Percentiles rank a stretch among this genome's conserved stretches.
Conservation (phyloP, 352 stramenopile genomes). For the Phytophthora cactorum region DNA sequence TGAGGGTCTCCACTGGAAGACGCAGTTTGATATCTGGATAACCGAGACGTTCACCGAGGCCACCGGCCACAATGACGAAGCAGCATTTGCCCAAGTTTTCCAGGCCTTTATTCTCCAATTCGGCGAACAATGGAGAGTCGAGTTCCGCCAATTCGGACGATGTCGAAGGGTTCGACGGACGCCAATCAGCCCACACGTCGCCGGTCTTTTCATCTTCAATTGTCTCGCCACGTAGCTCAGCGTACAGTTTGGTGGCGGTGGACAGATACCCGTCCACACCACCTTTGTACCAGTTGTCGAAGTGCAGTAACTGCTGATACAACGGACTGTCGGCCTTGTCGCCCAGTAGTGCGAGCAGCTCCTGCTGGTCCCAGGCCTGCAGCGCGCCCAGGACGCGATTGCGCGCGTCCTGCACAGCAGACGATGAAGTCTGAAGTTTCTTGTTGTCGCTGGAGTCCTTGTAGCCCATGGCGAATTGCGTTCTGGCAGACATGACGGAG, state of each 20-base stretch:
- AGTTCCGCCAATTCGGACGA: conserved; percentile 36
- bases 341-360: conserved; percentile 46
- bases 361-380: conserved; percentile 47
- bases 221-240: conserved; percentile 30
- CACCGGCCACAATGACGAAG: conserved; percentile 98
- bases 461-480: conserved; percentile 36
- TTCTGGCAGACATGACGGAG: conserved; percentile 19
- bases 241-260: conserved; percentile 56
- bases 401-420: conserved; percentile 1
- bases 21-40: conserved; percentile 98
- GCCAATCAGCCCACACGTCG: conserved; percentile 48
- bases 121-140: conserved; percentile 43
- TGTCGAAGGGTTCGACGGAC: conserved; percentile 52
- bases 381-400: conserved; percentile 36
- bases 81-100: conserved; percentile 78
- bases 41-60: conserved; percentile 96
- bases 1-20: conserved; percentile 94
- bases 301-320: conserved; percentile 58
- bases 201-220: conserved; percentile 5
- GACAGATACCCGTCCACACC: conserved; percentile 62
- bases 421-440: neutral
- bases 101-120: conserved; percentile 58
- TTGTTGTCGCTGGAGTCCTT: conserved; percentile 19
- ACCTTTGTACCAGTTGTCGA: conserved; percentile 71
- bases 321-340: conserved; percentile 24